Conservation (phyloP, 225 moss, liverwort and hornwort genomes). For the Lunularia cruciata region DNA sequence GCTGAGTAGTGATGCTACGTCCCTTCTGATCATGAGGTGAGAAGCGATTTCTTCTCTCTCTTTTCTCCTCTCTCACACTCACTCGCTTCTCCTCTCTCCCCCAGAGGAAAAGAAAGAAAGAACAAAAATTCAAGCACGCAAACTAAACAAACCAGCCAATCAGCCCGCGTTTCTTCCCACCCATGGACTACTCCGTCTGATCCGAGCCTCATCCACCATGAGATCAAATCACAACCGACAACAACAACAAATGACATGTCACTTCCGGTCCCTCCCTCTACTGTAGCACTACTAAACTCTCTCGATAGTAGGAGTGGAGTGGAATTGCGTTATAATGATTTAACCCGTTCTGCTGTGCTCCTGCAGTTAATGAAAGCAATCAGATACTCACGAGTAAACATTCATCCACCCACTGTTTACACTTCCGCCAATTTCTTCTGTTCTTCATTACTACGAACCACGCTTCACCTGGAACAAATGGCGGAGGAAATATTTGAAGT, state of each 20-base stretch:
- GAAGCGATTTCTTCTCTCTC: neutral
- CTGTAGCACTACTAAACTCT: slow-evolving; percentile 9
- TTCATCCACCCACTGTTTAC: no score
- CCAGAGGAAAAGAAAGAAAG: neutral
- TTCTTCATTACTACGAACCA: no score
- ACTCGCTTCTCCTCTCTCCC: neutral
- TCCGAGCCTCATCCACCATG: neutral
- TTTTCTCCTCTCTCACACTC: neutral
- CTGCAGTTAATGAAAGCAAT: slow-evolving; percentile 6
- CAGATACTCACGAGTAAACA: no score
- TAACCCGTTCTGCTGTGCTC: neutral
- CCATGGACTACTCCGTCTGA: neutral
- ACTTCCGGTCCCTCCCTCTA: neutral
- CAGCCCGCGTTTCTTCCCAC: neutral
- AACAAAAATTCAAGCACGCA: neutral
- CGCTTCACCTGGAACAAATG: no score
- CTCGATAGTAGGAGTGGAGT: slow-evolving; percentile 11
- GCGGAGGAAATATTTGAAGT: no score
- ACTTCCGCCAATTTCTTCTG: no score
- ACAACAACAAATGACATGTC: slow-evolving; percentile 2
- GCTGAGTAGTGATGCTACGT: neutral
- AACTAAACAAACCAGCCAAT: slow-evolving; percentile 1
- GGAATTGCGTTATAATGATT: slow-evolving; percentile 9
- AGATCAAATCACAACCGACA: slow-evolving; percentile 15
- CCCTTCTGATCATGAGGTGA: slow-evolving; percentile 3